These are phyloP conservation scores for Neurospora tetraspora DNA, from an alignment of 495 filamentous ascomycete genomes.

Conservation along the genomic window DNA sequence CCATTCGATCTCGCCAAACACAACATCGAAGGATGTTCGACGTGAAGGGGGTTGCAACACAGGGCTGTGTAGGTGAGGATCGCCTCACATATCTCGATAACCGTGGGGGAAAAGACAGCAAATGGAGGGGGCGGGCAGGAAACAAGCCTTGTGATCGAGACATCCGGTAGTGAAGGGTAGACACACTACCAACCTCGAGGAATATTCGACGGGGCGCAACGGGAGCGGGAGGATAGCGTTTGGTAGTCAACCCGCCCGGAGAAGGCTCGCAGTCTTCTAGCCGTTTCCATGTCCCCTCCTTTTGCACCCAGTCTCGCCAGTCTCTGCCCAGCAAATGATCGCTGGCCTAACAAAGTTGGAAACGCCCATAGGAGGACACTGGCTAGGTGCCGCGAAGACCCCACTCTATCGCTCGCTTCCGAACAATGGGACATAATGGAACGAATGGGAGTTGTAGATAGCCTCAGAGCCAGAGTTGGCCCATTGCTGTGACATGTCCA, in stretches of 20 bases:
- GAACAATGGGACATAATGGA: background rate
- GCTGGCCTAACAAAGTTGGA: background rate
- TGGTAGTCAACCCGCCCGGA: background rate
- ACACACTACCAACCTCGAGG: background rate
- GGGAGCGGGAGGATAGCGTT: background rate
- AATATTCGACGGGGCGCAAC: background rate
- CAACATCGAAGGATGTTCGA: background rate
- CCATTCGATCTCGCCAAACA: background rate
- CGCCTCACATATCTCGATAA: background rate
- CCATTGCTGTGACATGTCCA: background rate
- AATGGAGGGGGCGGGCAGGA: background rate
- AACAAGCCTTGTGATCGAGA: background rate
- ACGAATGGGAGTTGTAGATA: background rate
- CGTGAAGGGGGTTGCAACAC: background rate
- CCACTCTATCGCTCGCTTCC: background rate
- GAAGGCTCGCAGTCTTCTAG: background rate
- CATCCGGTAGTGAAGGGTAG: background rate
- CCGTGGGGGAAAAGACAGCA: background rate
- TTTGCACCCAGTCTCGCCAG: background rate
- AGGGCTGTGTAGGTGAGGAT: background rate
- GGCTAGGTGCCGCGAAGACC: background rate
- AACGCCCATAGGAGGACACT: background rate
- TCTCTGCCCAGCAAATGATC: background rate
- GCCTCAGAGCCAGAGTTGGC: background rate
- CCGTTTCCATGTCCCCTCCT: background rate